These are phyloP conservation scores for Mortierella claussenii DNA, from an alignment of 192 early-diverging fungal genomes.

Conservation along the genomic window DNA sequence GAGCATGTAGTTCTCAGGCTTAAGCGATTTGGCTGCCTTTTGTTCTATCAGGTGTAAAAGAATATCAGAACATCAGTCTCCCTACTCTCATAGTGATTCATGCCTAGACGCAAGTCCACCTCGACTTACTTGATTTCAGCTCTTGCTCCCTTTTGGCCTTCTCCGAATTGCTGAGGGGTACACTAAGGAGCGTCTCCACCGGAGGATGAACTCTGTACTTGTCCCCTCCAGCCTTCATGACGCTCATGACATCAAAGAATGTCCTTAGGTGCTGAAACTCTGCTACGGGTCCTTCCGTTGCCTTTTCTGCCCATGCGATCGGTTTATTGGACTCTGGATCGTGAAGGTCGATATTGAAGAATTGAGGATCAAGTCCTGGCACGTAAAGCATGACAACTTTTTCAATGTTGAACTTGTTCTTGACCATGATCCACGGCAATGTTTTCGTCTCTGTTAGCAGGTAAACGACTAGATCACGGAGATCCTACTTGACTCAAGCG, in stretches of 20 bases:
- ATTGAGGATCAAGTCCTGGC: slow-evolving; percentile 29
- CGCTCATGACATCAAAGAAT: slow-evolving; percentile 43
- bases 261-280: slow-evolving; percentile 26
- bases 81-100: not conserved
- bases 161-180: slow-evolving; percentile 35
- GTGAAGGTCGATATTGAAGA: slow-evolving; percentile 30
- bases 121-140: slow-evolving; percentile 7
- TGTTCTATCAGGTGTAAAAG: slow-evolving; percentile 4
- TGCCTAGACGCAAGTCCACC: not conserved
- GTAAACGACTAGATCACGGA: slow-evolving; percentile 38
- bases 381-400: slow-evolving; percentile 43
- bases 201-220: slow-evolving; percentile 28
- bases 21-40: not conserved
- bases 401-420: slow-evolving; percentile 46
- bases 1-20: slow-evolving; percentile 22
- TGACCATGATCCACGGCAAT: slow-evolving; percentile 51
- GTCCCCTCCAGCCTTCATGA: slow-evolving; percentile 41
- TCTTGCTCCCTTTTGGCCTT: slow-evolving; percentile 9
- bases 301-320: slow-evolving; percentile 19
- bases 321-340: slow-evolving; percentile 22
- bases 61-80: not conserved
- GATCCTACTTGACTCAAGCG: slow-evolving; percentile 5
- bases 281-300: slow-evolving; percentile 12
- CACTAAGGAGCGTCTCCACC: slow-evolving; percentile 17
- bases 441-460: slow-evolving; percentile 38